Evolutionary conservation across 2,329 filamentous ascomycete genomes (phyloP).

Genomic region (Aspergillus tamarii): DNA sequence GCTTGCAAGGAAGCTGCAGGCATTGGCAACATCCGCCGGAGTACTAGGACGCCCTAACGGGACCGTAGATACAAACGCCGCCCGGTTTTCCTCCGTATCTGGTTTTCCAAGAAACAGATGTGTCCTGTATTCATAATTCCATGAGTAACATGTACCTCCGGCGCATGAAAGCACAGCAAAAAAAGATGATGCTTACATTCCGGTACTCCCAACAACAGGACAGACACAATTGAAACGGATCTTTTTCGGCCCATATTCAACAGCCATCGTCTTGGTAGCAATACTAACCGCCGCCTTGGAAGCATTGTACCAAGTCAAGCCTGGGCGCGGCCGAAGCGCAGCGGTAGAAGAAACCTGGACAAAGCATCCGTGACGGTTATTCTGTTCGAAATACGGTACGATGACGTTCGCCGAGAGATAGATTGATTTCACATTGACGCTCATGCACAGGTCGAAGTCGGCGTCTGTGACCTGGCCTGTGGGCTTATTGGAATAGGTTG

Average conservation of each 20-base stretch:
- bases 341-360: slow-evolving; percentile 47
- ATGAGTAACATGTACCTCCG: not conserved
- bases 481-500: slow-evolving; percentile 39
- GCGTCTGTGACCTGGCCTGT: slow-evolving; percentile 42
- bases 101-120: slow-evolving; percentile 56
- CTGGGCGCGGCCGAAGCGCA: slow-evolving; percentile 41
- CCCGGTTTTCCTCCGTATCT: slow-evolving; percentile 42
- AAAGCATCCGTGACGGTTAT: slow-evolving; percentile 39
- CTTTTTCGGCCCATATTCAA: slow-evolving; percentile 27
- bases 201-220: slow-evolving; percentile 29
- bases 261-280: slow-evolving; percentile 30
- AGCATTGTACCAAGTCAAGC: slow-evolving; percentile 48
- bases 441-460: slow-evolving; percentile 44
- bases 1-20: slow-evolving; percentile 67
- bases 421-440: slow-evolving; percentile 46
- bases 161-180: not conserved
- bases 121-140: slow-evolving; percentile 52
- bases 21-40: slow-evolving; percentile 65
- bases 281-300: slow-evolving; percentile 45
- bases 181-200: slow-evolving; percentile 18
- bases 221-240: slow-evolving; percentile 32
- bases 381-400: slow-evolving; percentile 40
- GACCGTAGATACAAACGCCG: slow-evolving; percentile 40
- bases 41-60: slow-evolving; percentile 40
- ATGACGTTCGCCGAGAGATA: slow-evolving; percentile 38